Evolutionary conservation across 2,329 filamentous ascomycete species (phyloP), one percentile per base, ranked within the genome.

Genomic region (Sphaerulina vaccinii): DNA sequence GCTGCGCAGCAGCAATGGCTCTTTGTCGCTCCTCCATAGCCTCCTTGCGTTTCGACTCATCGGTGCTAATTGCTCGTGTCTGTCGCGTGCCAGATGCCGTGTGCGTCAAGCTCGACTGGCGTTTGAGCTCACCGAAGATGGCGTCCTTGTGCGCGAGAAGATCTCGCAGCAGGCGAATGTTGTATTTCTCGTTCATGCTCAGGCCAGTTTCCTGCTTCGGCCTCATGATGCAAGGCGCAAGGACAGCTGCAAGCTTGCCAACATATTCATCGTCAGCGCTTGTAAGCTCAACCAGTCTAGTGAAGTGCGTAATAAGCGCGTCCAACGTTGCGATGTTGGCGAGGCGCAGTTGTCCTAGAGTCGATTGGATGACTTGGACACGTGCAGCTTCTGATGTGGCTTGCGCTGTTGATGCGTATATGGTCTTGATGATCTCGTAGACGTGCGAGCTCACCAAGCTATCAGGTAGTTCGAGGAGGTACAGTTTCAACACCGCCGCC

Each of bases 301-400:
- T 96, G 70, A 99, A 97, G 73, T 99, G 93, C 60, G 95, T 97
- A 79, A 95, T 95, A 68, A 96, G 88, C 35, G 93, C 93, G 71
- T 99, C 93, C 54, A 99, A 83, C n/a, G 93, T 97, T 41, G 93
- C 93, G 70, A 99, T 99, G 70, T 99, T 99, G 59, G 93, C 90
- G 51, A 99, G 84, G 55, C 92, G 87, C 51, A 99, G 82, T 70
- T 97, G 91, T 33, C 91, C 92, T 50, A 99, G 85, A 0, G 93
- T 97, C 64, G 93, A 95, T 71, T 99, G 93, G 27, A 99, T 82
- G 55, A 97, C 90, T 49, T 90, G 87, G 58, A 99, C 81, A 47
- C 93, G 87, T 10, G 88, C 85, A 45, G 84, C 79, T 62, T 95
- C 88, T 3, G 85, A 84, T 13, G 83, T 81, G 51, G 95, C 89